These are phyloP conservation scores for Scorias spongiosa DNA, from an alignment of 2,329 filamentous ascomycete species.

Conservation along the genomic window DNA sequence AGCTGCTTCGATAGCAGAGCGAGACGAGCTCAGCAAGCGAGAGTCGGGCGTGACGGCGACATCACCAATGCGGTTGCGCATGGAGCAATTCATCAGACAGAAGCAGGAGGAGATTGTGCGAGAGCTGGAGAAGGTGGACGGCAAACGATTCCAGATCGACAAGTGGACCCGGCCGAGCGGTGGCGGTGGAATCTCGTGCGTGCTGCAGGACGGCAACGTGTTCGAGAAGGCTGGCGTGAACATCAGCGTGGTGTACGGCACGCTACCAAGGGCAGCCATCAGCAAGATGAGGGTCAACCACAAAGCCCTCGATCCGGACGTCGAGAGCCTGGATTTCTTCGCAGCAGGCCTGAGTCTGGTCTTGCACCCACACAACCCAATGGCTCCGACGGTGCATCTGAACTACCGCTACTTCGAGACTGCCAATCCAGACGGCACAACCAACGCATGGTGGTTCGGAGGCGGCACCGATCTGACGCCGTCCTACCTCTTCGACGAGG, in stretches of 20 bases:
- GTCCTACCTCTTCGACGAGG: slow-evolving; percentile 88
- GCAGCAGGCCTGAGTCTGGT: slow-evolving; percentile 87
- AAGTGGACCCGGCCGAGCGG: slow-evolving; percentile 78
- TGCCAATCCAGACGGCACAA: slow-evolving; percentile 63
- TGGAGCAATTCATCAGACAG: slow-evolving; percentile 91
- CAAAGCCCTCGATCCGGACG: slow-evolving; percentile 66
- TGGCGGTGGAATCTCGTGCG: slow-evolving; percentile 85
- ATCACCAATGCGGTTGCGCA: slow-evolving; percentile 91
- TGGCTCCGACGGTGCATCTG: slow-evolving; percentile 92
- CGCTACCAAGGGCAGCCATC: slow-evolving; percentile 72
- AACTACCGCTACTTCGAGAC: slow-evolving; percentile 99
- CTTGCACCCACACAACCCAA: slow-evolving; percentile 83
- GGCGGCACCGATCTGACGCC: slow-evolving; percentile 91
- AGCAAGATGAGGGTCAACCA: slow-evolving; percentile 89
- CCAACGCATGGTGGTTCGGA: slow-evolving; percentile 94
- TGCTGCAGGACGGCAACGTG: slow-evolving; percentile 87
- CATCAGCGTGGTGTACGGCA: slow-evolving; percentile 87
- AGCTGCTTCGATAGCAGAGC: slow-evolving; percentile 60
- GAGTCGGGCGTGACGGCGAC: slow-evolving; percentile 57
- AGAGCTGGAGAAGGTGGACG: slow-evolving; percentile 71
- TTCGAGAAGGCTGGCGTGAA: slow-evolving; percentile 98
- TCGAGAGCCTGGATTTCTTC: slow-evolving; percentile 85
- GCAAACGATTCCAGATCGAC: slow-evolving; percentile 65
- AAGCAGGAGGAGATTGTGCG: slow-evolving; percentile 79
- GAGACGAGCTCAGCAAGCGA: slow-evolving; percentile 67